Percentiles rank a stretch among this genome's conserved stretches.
These are phyloP conservation scores for Boletus vermiculosoides DNA, from an alignment of 768 basidiomycete genomes.

Conservation along the genomic window DNA sequence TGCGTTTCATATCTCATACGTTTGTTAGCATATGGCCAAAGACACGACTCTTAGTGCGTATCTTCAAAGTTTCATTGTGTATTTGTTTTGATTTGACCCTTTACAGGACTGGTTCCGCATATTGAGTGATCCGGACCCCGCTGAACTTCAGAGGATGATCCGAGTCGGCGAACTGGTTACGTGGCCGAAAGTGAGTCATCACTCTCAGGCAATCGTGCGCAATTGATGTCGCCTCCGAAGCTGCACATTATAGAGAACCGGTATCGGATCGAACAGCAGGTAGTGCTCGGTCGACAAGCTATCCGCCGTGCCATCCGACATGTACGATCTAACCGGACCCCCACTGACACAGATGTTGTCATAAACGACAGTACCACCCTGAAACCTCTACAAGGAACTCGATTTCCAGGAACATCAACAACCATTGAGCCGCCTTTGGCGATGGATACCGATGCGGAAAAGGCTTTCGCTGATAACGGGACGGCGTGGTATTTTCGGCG, in stretches of 20 bases:
- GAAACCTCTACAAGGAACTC: slow-evolving; percentile 25
- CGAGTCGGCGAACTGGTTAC: slow-evolving; percentile 84
- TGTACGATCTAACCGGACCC: slow-evolving; percentile 21
- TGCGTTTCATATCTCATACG: slow-evolving; percentile 22
- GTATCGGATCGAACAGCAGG: slow-evolving; percentile 79
- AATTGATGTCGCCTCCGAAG: slow-evolving; percentile 39
- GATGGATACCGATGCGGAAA: slow-evolving; percentile 78
- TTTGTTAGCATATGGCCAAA: slow-evolving; percentile 75
- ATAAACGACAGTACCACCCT: slow-evolving; percentile 24
- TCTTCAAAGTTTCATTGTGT: slow-evolving; percentile 2
- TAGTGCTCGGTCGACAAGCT: slow-evolving; percentile 72
- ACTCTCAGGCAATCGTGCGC: neutral
- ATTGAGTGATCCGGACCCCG: slow-evolving; percentile 77
- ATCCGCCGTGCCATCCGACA: slow-evolving; percentile 57
- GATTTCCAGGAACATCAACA: slow-evolving; percentile 20
- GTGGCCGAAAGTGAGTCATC: slow-evolving; percentile 83
- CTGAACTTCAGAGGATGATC: slow-evolving; percentile 84
- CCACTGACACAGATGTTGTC: slow-evolving; percentile 23
- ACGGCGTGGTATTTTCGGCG: slow-evolving; percentile 56
- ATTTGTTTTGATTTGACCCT: neutral
- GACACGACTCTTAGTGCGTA: slow-evolving; percentile 66
- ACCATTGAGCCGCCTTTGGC: slow-evolving; percentile 58
- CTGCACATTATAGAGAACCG: slow-evolving; percentile 94
- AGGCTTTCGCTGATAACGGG: slow-evolving; percentile 55
- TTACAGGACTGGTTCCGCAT: slow-evolving; percentile 79